Conservation (phyloP, 768 basidiomycete species). For the Leccinum disarticulatum region DNA sequence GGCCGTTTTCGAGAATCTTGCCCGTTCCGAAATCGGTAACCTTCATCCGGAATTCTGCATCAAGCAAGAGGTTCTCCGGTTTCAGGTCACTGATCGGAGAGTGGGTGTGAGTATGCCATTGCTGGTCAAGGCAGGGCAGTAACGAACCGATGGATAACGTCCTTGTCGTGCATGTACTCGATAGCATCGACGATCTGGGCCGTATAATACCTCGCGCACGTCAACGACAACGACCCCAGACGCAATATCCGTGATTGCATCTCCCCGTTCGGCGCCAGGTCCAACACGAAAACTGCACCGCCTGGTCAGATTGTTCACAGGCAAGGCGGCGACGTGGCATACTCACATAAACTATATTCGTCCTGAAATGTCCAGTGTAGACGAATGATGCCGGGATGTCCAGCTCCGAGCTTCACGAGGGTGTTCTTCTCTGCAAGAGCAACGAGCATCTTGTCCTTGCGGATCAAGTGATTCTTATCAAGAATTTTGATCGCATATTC, state of each 20-base stretch:
- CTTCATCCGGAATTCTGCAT: conserved; percentile 81
- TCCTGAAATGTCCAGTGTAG: conserved; percentile 88
- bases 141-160: conserved; percentile 79
- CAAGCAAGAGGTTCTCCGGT: conserved; percentile 89
- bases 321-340: neutral
- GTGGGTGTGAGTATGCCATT: conserved; percentile 14
- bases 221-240: conserved; percentile 82
- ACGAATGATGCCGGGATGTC: conserved; percentile 80
- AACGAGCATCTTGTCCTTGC: conserved; percentile 74
- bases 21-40: conserved; percentile 98
- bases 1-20: conserved; percentile 59
- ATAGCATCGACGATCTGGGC: conserved; percentile 90
- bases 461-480: conserved; percentile 79
- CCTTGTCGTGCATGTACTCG: conserved; percentile 86
- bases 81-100: conserved; percentile 59
- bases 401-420: conserved; percentile 58
- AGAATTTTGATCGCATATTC: conserved; percentile 78
- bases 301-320: conserved; percentile 6
- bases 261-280: conserved; percentile 75
- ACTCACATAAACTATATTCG: conserved; percentile 78
- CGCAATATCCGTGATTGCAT: conserved; percentile 69
- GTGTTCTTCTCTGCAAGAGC: conserved; percentile 82
- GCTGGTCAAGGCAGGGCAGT: neutral
- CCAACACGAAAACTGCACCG: conserved; percentile 70
- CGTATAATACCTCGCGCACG: conserved; percentile 78